Base-by-base conservation (phyloP, 73 alveolate genomes). In the Paramecium primaurelia region DNA sequence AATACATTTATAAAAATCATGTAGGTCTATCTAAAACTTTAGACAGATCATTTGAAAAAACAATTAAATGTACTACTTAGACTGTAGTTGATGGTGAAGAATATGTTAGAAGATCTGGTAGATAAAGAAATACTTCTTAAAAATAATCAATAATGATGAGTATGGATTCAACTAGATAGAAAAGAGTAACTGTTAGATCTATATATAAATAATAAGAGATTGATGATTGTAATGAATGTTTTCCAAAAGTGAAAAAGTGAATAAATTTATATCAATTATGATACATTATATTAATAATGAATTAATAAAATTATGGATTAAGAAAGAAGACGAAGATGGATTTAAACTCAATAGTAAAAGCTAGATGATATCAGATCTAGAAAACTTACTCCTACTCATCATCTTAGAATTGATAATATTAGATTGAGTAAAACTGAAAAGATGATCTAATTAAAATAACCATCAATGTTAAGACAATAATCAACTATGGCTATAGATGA, bases 401-500 rank as follows among this genome's bases (percentile, higher is more conserved):
- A 64, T 64, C 20, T 64, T 3, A 64, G 28, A 20, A 34, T 8
- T 0, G 26, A 34, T 54, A 64, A 64, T 34, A 14, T 64, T 5
- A 64, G 26, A 64, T 28, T 64, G 47, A 64, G 49, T 26, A 28
- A 34, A 34, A 64, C 84, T 64, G 84, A 64, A 64, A 64, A 64
- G 47, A 32, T 64, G 12, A 64, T 64, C 9, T 14, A 64, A 64
- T 3, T 34, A 34, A 54, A 54, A 64, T 32, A 64, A 10, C 32
- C 84, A 64, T 28, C 20, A 34, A 64, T 28, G 30, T 3, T 75
- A 18, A 36, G 40, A 38, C 58, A 75, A 4, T 75, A 75, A n/a
- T 42, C 11, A 75, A 12, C 88, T 20, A 75, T 75, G 64, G 69
- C 36, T 14, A 64, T 64, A 0, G 91, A 80, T 80, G 91, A 80